phyloP scores from a whole-genome alignment of 371 early-diverging fungal species.

The Mucor velutinosus region DNA sequence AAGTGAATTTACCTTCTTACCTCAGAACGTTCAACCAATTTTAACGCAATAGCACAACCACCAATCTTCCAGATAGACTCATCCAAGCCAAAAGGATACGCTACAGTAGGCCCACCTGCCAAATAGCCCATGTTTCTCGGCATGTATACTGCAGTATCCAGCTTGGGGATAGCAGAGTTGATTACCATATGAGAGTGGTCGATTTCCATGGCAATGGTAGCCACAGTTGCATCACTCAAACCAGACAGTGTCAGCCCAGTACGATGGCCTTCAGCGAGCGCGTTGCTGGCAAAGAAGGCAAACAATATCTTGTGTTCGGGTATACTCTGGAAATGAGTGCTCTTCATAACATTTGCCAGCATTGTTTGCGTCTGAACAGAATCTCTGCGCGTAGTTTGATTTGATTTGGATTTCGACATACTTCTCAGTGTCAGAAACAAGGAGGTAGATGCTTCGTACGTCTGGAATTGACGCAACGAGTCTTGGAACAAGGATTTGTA shows the following conservation, averaged over 20 bases:
- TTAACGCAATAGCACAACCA: constrained; percentile 67
- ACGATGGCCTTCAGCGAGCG: constrained; percentile 47
- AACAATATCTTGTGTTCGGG: constrained; percentile 67
- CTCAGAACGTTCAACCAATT: constrained; percentile 63
- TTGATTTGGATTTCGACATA: constrained; percentile 32
- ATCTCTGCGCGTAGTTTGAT: constrained; percentile 1
- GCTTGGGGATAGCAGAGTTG: constrained; percentile 64
- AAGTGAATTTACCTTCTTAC: constrained; percentile 31
- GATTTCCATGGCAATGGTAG: constrained; percentile 19
- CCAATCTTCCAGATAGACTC: constrained; percentile 79
- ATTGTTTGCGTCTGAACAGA: constrained; percentile 37
- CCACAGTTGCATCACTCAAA: constrained; percentile 32
- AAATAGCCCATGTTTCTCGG: constrained; percentile 53
- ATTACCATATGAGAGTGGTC: constrained; percentile 44
- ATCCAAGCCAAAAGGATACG: constrained; percentile 62
- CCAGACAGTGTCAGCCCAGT: constrained; percentile 47
- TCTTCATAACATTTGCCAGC: constrained; percentile 59
- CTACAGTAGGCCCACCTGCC: constrained; percentile 57
- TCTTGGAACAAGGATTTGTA: constrained; percentile 73
- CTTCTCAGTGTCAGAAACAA: constrained; percentile 57
- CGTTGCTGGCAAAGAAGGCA: constrained; percentile 66
- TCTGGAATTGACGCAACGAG: constrained; percentile 67
- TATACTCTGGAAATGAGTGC: constrained; percentile 47
- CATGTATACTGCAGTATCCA: constrained; percentile 52
- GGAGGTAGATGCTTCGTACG: constrained; percentile 65